phyloP scores from a whole-genome alignment of 108 stramenopile genomes.

The Cyclotella baltica region DNA sequence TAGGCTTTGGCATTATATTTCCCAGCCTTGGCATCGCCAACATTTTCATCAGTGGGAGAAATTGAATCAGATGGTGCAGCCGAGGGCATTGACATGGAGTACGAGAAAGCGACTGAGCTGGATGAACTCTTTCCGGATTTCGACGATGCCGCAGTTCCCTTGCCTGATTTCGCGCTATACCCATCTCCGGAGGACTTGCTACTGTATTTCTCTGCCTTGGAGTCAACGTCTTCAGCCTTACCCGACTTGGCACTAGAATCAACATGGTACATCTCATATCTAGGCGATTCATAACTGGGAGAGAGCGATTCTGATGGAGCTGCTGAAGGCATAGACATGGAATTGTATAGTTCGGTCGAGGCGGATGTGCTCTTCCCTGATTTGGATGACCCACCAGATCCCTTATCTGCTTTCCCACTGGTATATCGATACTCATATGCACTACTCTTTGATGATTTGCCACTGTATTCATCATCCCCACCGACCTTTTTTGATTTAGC shows the following conservation, averaged over 20 bases:
- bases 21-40: not conserved
- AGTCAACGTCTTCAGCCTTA: not conserved
- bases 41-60: not conserved
- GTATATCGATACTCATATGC: too few relatives aligned
- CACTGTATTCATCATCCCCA: too few relatives aligned
- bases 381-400: too few relatives aligned
- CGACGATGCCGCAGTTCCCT: not conserved
- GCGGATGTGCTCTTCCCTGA: too few relatives aligned
- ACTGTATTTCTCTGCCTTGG: not conserved
- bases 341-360: too few relatives aligned
- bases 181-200: not conserved
- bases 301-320: not conserved
- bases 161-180: not conserved
- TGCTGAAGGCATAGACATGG: not conserved
- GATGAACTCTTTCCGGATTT: not conserved
- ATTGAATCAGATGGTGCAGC: not conserved
- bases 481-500: too few relatives aligned
- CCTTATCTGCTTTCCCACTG: too few relatives aligned
- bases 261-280: too few relatives aligned
- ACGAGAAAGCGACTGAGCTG: not conserved
- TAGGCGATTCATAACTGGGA: not conserved
- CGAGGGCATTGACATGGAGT: not conserved
- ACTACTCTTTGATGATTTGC: too few relatives aligned
- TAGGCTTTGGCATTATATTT: too few relatives aligned
- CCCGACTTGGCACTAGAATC: not conserved